These are phyloP conservation scores for Oemleria cerasiformis DNA, from an alignment of 306 rosid genomes.

Conservation along the genomic window DNA sequence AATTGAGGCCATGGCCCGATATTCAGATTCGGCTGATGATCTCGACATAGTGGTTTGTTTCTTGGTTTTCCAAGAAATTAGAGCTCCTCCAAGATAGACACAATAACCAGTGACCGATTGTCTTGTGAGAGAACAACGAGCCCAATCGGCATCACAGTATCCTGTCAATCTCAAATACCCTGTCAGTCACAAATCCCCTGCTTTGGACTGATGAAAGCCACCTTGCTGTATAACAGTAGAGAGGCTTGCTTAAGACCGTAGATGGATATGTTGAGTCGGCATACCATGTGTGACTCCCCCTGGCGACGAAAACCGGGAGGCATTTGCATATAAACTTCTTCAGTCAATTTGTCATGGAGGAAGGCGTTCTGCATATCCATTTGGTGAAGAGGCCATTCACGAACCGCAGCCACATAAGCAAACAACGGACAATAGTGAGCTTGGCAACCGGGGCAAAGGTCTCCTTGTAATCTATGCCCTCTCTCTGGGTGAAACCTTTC, in stretches of 20 bases:
- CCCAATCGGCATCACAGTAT: no score
- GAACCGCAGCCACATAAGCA: not conserved
- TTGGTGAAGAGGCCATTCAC: not conserved
- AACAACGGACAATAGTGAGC: not conserved
- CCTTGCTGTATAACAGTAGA: not conserved
- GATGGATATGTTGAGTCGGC: not conserved
- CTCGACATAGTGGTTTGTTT: no score
- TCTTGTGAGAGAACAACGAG: no score
- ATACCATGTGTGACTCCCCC: not conserved
- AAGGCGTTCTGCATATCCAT: not conserved
- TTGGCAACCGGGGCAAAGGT: not conserved
- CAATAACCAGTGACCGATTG: no score
- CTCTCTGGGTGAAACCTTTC: not conserved
- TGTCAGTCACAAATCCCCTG: not conserved
- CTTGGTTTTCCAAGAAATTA: no score
- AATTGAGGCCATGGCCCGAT: no score
- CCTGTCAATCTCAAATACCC: no score
- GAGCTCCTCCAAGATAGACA: no score
- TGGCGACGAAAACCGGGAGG: no score
- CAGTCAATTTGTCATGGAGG: not conserved
- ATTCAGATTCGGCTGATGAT: no score
- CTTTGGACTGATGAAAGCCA: not conserved
- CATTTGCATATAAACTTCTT: not conserved
- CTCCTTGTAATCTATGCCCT: not conserved
- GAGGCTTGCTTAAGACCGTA: no score